Evolutionary conservation across 2,329 filamentous ascomycete genomes (phyloP).

Genomic region (Gnomoniopsis sp.): DNA sequence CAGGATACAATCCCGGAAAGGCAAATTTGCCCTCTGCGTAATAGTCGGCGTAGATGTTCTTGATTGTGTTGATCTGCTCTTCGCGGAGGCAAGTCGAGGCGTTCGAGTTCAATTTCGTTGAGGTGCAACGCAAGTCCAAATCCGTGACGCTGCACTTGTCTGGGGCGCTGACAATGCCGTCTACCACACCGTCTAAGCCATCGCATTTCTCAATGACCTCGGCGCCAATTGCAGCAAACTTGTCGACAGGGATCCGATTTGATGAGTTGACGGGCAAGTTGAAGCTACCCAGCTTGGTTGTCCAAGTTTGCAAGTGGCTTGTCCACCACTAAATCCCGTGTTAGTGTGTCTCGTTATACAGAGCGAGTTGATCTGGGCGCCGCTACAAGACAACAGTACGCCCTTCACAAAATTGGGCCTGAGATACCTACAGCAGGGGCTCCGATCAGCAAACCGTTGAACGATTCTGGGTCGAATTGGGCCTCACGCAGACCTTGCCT

Average conservation of each 20-base stretch:
- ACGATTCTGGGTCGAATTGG: conserved; percentile 50
- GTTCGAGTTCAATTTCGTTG: background rate
- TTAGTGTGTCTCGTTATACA: no score
- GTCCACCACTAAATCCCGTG: conserved; percentile 28
- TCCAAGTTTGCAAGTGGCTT: conserved; percentile 36
- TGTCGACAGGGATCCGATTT: conserved; percentile 37
- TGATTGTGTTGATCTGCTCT: conserved; percentile 32
- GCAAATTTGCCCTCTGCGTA: conserved; percentile 21
- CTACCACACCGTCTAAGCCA: conserved; percentile 36
- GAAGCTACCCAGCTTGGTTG: conserved; percentile 38
- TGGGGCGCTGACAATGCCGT: conserved; percentile 32
- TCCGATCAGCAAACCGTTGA: conserved; percentile 55
- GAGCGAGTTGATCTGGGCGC: no score
- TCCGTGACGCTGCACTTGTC: conserved; percentile 21
- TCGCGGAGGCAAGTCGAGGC: conserved; percentile 16
- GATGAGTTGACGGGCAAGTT: conserved; percentile 39
- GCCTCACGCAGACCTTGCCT: conserved; percentile 54
- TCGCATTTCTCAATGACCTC: conserved; percentile 41
- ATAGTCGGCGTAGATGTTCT: conserved; percentile 28
- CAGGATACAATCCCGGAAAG: conserved; percentile 35
- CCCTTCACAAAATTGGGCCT: no score
- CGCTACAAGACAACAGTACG: no score
- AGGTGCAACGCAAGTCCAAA: conserved; percentile 30
- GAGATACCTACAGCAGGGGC: conserved; percentile 28
- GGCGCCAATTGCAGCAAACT: conserved; percentile 36